These are phyloP conservation scores for Ailanthus altissimus DNA, from an alignment of 345 rosid genomes.

Conservation along the genomic window DNA sequence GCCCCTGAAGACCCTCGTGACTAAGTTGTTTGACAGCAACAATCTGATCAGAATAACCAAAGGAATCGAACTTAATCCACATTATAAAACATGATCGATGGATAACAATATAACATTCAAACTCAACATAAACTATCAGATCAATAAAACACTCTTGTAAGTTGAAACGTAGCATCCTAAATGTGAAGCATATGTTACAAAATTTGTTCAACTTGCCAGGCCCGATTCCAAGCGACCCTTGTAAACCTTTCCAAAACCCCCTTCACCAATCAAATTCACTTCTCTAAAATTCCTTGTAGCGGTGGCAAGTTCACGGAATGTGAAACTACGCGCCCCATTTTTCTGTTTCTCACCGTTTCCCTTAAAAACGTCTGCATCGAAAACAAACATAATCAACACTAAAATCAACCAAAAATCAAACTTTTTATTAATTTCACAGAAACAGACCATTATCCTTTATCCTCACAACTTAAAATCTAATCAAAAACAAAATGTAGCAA, in stretches of 20 bases:
- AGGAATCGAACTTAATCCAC: not conserved
- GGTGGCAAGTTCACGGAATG: conserved; percentile 72
- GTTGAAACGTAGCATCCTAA: not conserved
- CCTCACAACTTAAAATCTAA: not conserved
- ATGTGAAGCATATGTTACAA: not conserved
- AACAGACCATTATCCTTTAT: not conserved
- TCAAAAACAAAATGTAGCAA: conserved; percentile 6
- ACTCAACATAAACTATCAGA: too few species aligned
- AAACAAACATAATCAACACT: not conserved
- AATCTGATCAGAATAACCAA: conserved; percentile 48
- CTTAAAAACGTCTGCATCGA: conserved; percentile 36
- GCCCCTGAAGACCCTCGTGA: conserved; percentile 89
- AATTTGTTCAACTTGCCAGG: conserved; percentile 45
- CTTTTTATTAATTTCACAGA: not conserved
- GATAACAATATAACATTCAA: not conserved
- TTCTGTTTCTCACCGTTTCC: conserved; percentile 33
- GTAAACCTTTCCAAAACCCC: conserved; percentile 94
- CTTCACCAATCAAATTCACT: conserved; percentile 84
- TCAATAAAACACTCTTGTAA: not conserved
- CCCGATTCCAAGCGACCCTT: conserved; percentile 81
- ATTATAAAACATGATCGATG: not conserved
- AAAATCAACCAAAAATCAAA: not conserved
- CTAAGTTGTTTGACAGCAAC: conserved; percentile 91
- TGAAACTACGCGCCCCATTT: conserved; percentile 76
- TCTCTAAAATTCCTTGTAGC: conserved; percentile 81